Conservation (phyloP, 495 filamentous ascomycete genomes). For the Cercophora samala region DNA sequence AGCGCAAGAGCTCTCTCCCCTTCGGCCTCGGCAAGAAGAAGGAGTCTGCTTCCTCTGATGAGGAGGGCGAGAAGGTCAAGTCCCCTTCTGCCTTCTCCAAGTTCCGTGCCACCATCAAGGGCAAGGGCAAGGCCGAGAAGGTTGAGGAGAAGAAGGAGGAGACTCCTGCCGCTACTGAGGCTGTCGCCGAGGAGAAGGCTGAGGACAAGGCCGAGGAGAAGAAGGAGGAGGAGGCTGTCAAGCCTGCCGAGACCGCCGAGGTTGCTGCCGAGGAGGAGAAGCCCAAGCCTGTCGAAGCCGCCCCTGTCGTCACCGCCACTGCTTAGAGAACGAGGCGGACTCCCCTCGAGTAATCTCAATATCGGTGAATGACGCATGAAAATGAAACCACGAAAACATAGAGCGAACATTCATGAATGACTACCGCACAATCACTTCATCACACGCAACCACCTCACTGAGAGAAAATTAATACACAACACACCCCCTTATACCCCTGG, state of each 20-base stretch:
- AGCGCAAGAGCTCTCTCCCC: constrained; percentile 56
- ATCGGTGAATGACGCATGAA: constrained; percentile 22
- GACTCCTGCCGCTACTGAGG: constrained; percentile 42
- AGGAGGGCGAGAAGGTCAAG: constrained; percentile 50
- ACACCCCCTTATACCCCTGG: constrained; percentile 36
- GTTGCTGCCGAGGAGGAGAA: constrained; percentile 37
- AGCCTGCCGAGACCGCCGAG: constrained; percentile 40
- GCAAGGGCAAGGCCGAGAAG: constrained; percentile 48
- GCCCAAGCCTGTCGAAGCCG: constrained; percentile 36
- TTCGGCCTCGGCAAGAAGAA: constrained; percentile 56
- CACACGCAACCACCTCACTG: constrained; percentile 16
- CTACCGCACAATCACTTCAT: constrained; percentile 7
- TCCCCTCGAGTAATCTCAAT: constrained; percentile 9
- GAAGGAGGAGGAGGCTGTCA: constrained; percentile 39
- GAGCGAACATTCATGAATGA: constrained; percentile 25
- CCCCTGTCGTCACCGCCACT: constrained; percentile 46
- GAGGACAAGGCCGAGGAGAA: constrained; percentile 34
- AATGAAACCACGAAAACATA: constrained; percentile 26
- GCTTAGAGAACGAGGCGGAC: constrained; percentile 40
- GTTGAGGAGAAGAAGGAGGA: constrained; percentile 41
- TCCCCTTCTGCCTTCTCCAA: constrained; percentile 55
- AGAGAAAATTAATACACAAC: constrained; percentile 26
- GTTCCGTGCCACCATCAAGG: constrained; percentile 53
- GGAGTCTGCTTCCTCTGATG: constrained; percentile 45
- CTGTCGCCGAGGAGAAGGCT: constrained; percentile 39